These are phyloP conservation scores for Chiua virens DNA, from an alignment of 768 basidiomycete genomes.

Conservation along the genomic window DNA sequence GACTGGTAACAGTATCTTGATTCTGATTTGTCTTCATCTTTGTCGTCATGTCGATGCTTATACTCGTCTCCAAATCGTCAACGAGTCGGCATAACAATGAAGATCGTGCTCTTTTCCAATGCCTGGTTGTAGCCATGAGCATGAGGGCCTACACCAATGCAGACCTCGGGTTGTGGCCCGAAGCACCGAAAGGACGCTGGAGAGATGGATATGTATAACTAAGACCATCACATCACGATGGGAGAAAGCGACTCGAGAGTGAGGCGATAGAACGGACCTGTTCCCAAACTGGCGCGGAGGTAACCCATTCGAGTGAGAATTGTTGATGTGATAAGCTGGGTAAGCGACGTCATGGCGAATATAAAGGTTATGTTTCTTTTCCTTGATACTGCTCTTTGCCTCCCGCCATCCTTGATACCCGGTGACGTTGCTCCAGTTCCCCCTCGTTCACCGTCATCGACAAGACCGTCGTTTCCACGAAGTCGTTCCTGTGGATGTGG, in stretches of 20 bases:
- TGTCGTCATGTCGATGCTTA: not conserved
- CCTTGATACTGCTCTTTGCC: not conserved
- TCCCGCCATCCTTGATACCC: not conserved
- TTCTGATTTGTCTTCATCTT: not conserved
- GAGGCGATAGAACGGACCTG: slow-evolving; percentile 5
- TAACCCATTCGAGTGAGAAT: not conserved
- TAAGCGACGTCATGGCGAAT: slow-evolving; percentile 8
- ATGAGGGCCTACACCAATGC: too few species aligned
- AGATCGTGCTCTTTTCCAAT: not conserved
- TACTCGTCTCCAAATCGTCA: not conserved
- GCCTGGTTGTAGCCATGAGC: too few species aligned
- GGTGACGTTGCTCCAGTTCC: not conserved
- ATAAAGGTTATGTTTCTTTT: not conserved
- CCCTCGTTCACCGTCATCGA: not conserved
- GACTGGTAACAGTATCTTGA: not conserved
- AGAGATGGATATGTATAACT: not conserved
- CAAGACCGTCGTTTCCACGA: too few species aligned
- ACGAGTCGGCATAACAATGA: not conserved
- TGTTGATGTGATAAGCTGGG: not conserved
- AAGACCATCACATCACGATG: not conserved
- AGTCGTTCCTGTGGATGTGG: too few species aligned
- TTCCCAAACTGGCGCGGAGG: slow-evolving; percentile 3
- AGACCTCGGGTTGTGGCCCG: not conserved
- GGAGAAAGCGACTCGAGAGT: not conserved
- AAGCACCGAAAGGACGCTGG: too few species aligned